These are phyloP conservation scores for Cystobasidium ongulense DNA, from an alignment of 768 basidiomycete species.

Conservation along the genomic window DNA sequence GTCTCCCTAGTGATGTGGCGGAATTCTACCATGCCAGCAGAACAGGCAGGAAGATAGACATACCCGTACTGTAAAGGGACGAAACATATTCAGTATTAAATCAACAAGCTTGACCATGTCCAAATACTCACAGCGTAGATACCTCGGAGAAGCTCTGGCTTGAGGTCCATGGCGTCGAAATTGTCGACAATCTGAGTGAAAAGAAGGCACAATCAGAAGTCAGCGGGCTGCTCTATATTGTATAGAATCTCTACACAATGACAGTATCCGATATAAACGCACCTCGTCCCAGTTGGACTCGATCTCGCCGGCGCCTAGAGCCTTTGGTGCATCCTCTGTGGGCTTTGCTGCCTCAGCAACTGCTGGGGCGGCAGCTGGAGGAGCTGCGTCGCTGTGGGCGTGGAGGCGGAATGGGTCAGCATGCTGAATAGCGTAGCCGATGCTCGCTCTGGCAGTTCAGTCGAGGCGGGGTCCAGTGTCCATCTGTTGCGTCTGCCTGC, in stretches of 20 bases:
- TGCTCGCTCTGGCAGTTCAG: background rate
- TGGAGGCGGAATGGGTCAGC: background rate
- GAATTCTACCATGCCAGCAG: background rate
- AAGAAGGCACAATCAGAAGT: background rate
- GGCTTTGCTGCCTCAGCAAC: background rate
- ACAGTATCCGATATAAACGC: background rate
- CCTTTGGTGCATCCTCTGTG: background rate
- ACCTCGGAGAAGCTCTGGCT: constrained; percentile 91
- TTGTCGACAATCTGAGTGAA: constrained; percentile 54
- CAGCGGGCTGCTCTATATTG: background rate
- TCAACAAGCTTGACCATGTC: background rate
- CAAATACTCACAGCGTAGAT: constrained; percentile 93
- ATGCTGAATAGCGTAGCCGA: background rate
- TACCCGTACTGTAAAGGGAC: background rate
- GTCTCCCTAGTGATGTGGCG: constrained; percentile 1
- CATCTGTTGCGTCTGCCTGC: background rate
- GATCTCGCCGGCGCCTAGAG: constrained; percentile 22
- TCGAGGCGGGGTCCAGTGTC: background rate
- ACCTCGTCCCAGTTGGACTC: constrained; percentile 36
- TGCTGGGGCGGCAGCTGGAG: constrained; percentile 22
- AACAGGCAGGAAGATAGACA: background rate
- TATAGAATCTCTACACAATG: background rate
- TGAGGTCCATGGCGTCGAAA: constrained; percentile 83
- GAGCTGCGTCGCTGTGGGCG: constrained; percentile 19
- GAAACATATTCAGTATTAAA: background rate